A percentile compares a stretch with the other conserved stretches of the same genome.
Conservation (phyloP, 2,329 filamentous ascomycete genomes). For the Penicillium sp. region DNA sequence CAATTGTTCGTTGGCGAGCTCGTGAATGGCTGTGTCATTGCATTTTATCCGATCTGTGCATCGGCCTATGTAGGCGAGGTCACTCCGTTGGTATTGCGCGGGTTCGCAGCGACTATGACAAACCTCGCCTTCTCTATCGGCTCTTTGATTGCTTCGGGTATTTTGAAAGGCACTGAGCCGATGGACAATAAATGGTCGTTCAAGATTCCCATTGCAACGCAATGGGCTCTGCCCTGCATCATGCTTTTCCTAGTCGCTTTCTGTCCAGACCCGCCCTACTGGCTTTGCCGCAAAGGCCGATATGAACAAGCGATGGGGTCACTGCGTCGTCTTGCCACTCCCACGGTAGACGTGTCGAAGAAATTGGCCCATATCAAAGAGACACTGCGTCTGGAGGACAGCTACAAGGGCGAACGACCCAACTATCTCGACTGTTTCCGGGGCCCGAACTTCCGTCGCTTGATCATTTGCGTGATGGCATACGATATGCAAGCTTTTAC, state of each 20-base stretch:
- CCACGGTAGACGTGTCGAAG: slow-evolving; percentile 13
- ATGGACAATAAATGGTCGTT: slow-evolving; percentile 18
- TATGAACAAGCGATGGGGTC: slow-evolving; percentile 16
- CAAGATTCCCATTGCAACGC: slow-evolving; percentile 24
- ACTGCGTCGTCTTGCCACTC: slow-evolving; percentile 17
- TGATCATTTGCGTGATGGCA: slow-evolving; percentile 24
- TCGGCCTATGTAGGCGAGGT: slow-evolving; percentile 34
- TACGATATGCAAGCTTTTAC: slow-evolving; percentile 29
- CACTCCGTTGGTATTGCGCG: slow-evolving; percentile 27
- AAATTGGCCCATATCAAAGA: slow-evolving; percentile 27
- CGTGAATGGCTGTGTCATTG: slow-evolving; percentile 56
- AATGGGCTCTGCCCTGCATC: slow-evolving; percentile 22
- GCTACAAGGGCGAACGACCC: slow-evolving; percentile 10
- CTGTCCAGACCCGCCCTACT: slow-evolving; percentile 25
- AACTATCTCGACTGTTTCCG: slow-evolving; percentile 26
- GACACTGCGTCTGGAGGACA: slow-evolving; percentile 24
- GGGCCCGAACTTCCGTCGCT: slow-evolving; percentile 25
- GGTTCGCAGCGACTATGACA: slow-evolving; percentile 26
- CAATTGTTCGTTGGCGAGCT: slow-evolving; percentile 58
- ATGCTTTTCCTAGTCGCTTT: slow-evolving; percentile 20
- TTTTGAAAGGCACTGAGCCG: slow-evolving; percentile 22
- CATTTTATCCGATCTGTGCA: slow-evolving; percentile 55
- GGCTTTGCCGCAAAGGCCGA: slow-evolving; percentile 21
- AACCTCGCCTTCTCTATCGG: slow-evolving; percentile 31
- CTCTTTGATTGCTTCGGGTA: slow-evolving; percentile 30